phyloP scores from a whole-genome alignment of 768 basidiomycete genomes.

The Podaxis sp. region DNA sequence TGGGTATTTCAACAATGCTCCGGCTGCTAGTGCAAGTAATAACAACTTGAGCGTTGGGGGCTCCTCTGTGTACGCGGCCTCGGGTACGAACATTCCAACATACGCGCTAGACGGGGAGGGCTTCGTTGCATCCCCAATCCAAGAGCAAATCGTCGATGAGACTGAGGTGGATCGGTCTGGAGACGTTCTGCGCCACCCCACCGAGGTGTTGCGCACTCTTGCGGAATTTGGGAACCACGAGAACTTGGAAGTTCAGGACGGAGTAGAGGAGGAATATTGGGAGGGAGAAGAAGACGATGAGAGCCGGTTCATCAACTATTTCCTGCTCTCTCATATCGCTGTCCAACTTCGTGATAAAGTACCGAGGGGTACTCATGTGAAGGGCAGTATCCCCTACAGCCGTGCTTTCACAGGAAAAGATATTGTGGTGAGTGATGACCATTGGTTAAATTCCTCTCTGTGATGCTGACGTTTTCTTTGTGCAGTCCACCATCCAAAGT shows the following conservation, averaged over 20 bases:
- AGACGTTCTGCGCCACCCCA: constrained; percentile 28
- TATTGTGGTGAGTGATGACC: constrained; percentile 66
- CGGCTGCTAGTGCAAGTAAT: neutral
- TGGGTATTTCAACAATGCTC: neutral
- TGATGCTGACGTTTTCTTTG: neutral
- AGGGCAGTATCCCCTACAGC: constrained; percentile 92
- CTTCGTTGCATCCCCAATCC: constrained; percentile 7
- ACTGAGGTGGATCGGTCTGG: neutral
- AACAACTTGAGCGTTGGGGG: neutral
- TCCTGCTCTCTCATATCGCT: constrained; percentile 84
- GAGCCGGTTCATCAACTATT: constrained; percentile 84
- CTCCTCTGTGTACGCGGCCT: constrained; percentile 4
- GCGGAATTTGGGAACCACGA: constrained; percentile 28
- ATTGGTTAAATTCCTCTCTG: constrained; percentile 14
- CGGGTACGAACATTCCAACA: neutral
- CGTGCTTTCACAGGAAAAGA: constrained; percentile 94
- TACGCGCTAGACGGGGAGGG: neutral
- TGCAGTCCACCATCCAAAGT: constrained; percentile 81
- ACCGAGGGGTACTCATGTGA: constrained; percentile 83
- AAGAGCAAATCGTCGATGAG: neutral
- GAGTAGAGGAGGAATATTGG: constrained; percentile 47
- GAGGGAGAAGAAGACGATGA: constrained; percentile 59
- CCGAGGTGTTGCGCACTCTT: constrained; percentile 35
- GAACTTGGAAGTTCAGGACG: constrained; percentile 23
- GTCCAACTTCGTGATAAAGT: constrained; percentile 88